Percentiles rank a stretch among this genome's conserved stretches.
phyloP scores from a whole-genome alignment of 768 basidiomycete genomes.

The Suillus luteus region DNA sequence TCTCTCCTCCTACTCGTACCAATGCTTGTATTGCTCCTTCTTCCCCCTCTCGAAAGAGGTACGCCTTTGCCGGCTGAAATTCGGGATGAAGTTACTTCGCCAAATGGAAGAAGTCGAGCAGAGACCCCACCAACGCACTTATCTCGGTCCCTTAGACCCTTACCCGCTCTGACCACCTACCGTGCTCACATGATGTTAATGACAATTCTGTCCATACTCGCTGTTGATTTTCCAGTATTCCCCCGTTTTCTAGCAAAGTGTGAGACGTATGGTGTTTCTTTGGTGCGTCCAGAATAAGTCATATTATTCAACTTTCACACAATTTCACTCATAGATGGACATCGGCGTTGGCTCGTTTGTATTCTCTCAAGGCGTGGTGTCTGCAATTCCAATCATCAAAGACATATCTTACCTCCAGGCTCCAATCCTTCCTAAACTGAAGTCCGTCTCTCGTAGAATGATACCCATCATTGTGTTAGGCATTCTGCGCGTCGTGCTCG shows the following conservation, averaged over 20 bases:
- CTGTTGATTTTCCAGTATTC: conserved; percentile 94
- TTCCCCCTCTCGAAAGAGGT: conserved; percentile 44
- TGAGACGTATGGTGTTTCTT: conserved; percentile 91
- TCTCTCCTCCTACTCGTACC: conserved; percentile 50
- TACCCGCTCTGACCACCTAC: conserved; percentile 84
- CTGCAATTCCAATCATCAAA: conserved; percentile 79
- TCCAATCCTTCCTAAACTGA: conserved; percentile 53
- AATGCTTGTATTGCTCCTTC: conserved; percentile 44
- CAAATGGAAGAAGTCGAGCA: conserved; percentile 5
- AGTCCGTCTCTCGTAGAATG: conserved; percentile 53
- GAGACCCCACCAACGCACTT: conserved; percentile 1
- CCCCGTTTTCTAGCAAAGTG: conserved; percentile 89
- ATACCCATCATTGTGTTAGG: conserved; percentile 75
- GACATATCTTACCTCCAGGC: conserved; percentile 54
- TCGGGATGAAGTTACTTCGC: not conserved
- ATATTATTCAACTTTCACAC: not conserved
- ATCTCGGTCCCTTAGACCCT: conserved; percentile 34
- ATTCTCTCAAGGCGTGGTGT: conserved; percentile 92
- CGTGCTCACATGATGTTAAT: conserved; percentile 95
- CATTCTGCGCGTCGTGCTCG: conserved; percentile 73
- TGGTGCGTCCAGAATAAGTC: conserved; percentile 54
- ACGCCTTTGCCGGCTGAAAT: conserved; percentile 52
- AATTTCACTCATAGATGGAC: conserved; percentile 74
- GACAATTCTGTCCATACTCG: conserved; percentile 88
- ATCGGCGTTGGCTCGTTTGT: conserved; percentile 97